These are phyloP conservation scores for Eucalyptus cladocalyx DNA, from an alignment of 345 rosid species.

Conservation along the genomic window DNA sequence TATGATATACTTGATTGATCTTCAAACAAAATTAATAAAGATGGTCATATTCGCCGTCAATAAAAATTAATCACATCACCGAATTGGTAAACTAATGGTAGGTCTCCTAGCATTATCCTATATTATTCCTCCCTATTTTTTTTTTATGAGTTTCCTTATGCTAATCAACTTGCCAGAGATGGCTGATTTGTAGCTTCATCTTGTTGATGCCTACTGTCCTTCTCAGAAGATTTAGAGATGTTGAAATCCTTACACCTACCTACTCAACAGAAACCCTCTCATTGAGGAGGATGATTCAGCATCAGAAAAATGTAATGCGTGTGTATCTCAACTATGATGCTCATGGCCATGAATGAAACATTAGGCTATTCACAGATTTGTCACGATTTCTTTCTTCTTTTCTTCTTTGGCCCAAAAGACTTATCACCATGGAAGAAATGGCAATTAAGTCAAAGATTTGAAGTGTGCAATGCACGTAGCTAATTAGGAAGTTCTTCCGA, in stretches of 20 bases:
- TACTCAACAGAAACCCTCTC: background rate
- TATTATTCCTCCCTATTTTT: background rate
- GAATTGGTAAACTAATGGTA: background rate
- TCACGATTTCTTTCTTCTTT: background rate
- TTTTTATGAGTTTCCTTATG: background rate
- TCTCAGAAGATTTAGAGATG: background rate
- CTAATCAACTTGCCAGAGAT: background rate
- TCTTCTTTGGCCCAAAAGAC: background rate
- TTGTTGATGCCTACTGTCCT: background rate
- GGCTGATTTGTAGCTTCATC: background rate
- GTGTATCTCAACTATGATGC: background rate
- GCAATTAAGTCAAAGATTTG: background rate
- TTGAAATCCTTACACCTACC: background rate
- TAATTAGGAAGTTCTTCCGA: background rate
- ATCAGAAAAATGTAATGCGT: background rate
- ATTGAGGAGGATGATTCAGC: background rate
- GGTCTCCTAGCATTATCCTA: background rate
- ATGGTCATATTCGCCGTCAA: rapidly evolving
- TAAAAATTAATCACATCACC: background rate
- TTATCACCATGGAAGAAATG: background rate
- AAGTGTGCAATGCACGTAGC: background rate
- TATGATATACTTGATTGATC: background rate
- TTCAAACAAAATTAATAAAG: background rate
- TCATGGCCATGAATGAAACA: background rate
- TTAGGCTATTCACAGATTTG: background rate